A percentile compares a stretch with the other conserved stretches of the same genome.
Evolutionary conservation across 305 asterid genomes (phyloP).

Genomic region (Petunia hybrid): DNA sequence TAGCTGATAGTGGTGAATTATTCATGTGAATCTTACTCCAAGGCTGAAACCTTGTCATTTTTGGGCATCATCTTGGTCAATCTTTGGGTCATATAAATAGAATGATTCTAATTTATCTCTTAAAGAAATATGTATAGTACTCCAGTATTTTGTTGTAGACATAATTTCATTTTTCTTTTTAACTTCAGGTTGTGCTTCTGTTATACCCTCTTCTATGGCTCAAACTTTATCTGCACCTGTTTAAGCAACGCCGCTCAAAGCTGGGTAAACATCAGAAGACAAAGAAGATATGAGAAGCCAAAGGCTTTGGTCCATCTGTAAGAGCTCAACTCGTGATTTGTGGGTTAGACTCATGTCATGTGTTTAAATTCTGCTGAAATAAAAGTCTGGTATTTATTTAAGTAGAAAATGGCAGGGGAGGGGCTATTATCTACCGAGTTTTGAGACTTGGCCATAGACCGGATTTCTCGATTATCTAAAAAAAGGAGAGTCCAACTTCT

Average conservation of each 20-base stretch:
- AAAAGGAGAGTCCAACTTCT: background rate
- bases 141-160: background rate
- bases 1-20: background rate
- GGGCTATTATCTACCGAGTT: too few species aligned
- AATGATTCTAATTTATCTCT: background rate
- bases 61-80: background rate
- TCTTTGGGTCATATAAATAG: background rate
- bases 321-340: too few species aligned
- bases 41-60: background rate
- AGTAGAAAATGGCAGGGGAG: too few species aligned
- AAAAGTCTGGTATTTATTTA: too few species aligned
- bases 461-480: too few species aligned
- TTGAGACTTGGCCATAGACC: too few species aligned
- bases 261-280: constrained; percentile 75
- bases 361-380: too few species aligned
- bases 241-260: constrained; percentile 86
- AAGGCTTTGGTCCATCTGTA: too few species aligned
- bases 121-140: background rate
- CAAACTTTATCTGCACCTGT: constrained; percentile 88
- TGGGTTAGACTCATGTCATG: too few species aligned
- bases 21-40: constrained; percentile 13
- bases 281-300: constrained; percentile 33
- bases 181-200: constrained; percentile 69
- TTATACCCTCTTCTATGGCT: constrained; percentile 88
- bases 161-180: constrained; percentile 13